A percentile compares a stretch with the other conserved stretches of the same genome.
Conservation (phyloP, 2,329 filamentous ascomycete genomes). For the Trichoderma endophyticum region DNA sequence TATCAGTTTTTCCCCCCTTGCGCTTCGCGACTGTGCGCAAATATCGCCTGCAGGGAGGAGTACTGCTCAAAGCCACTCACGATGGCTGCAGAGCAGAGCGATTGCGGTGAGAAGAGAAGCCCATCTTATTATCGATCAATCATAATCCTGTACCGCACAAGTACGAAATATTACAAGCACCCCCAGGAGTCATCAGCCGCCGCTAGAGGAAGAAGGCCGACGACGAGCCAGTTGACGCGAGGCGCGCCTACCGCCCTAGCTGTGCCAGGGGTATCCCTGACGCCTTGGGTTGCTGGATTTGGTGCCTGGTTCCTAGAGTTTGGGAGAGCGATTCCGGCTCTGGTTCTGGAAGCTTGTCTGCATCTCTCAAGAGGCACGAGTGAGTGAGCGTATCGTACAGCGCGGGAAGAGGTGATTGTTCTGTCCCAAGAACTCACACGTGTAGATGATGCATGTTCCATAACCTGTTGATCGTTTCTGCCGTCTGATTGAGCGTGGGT, state of each 20-base stretch:
- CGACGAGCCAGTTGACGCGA: conserved; percentile 6
- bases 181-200: background rate
- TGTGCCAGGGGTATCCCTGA: background rate
- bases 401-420: background rate
- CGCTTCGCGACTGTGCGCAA: background rate
- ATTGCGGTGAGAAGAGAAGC: conserved; percentile 5
- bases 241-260: background rate
- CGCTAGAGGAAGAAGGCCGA: background rate
- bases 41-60: background rate
- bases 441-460: background rate
- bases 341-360: background rate
- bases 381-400: background rate
- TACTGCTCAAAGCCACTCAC: background rate
- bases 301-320: background rate
- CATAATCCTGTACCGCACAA: background rate
- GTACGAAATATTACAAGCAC: background rate
- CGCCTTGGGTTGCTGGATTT: background rate
- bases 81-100: background rate
- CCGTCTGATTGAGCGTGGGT: background rate
- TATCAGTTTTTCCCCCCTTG: background rate
- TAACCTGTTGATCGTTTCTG: background rate
- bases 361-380: background rate
- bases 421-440: background rate
- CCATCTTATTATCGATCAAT: background rate
- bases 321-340: background rate